Conservation (phyloP, 148 eudicot genomes). For the Mesembryanthemum crystallinum region DNA sequence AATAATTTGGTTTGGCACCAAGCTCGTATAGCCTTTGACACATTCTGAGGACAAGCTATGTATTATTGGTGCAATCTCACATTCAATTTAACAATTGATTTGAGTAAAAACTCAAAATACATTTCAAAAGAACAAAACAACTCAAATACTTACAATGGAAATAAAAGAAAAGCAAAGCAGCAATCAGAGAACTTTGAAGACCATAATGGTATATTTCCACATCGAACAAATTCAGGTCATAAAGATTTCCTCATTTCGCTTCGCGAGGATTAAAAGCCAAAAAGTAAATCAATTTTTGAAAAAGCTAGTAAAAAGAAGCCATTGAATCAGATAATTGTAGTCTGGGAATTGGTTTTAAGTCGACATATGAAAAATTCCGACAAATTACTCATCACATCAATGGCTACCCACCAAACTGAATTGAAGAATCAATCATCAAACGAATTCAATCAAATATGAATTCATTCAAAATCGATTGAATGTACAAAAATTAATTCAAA, state of each 20-base stretch:
- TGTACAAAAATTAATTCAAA: neutral
- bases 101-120: too few species aligned
- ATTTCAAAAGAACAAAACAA: neutral
- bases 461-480: neutral
- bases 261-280: neutral
- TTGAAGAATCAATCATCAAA: neutral
- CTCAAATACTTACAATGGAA: neutral
- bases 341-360: neutral
- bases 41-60: constrained; percentile 19
- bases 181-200: constrained; percentile 35
- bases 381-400: neutral
- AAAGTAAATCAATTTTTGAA: neutral
- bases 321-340: constrained; percentile 6
- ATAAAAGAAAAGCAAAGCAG: neutral
- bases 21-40: constrained; percentile 28
- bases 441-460: neutral
- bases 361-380: neutral
- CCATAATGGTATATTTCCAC: constrained; percentile 14
- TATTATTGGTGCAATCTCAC: constrained; percentile 19
- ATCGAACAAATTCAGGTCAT: constrained; percentile 13
- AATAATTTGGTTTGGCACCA: constrained; percentile 19
- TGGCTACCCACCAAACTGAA: neutral
- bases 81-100: neutral
- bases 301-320: neutral
- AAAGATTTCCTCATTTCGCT: constrained; percentile 19